Evolutionary conservation across 176 grass and related monocot species (phyloP), one percentile per base, ranked within the genome.

Genomic region (Thinopyrum elongatum): DNA sequence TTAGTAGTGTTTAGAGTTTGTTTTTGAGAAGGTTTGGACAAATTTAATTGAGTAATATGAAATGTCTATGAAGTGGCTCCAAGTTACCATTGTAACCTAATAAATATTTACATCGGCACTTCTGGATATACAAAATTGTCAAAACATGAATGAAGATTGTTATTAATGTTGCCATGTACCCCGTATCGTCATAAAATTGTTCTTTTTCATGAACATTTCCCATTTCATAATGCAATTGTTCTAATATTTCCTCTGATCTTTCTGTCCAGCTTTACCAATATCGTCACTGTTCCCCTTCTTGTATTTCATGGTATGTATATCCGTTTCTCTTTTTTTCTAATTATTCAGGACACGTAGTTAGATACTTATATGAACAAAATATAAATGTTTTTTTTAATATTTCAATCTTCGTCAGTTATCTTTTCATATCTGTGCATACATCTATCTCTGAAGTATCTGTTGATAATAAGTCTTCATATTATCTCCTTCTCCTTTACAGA

Each of bases 231-330:
- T 77, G 26, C 26, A 63, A 73, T 44, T 47, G 70, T 88, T 80
- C 57, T 81, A 57, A 86, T 42, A n/a, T 61, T 31, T 84, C 14
- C 36, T 38, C 65, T 77, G 47, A 28, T 34, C n/a, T 89, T 89
- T 89, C 66, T 57, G 83, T 88, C 80, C 89, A 96, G 94, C 85
- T 81, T 88, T 96, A 65, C 86, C 94, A 65, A 74, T 91, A 81
- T 88, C 89, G 34, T 89, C 84, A 1, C 15, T 95, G 82, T 95
- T 93, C 58, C 91, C 94, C 55, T 96, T 87, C 85, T 60, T 96
- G 65, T 96, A 96, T 81, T 93, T 96, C 87, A 93, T 96, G 94
- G 94, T 93, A 91, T 22, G 87, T 89, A 80, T 69, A 49, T 42
- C 25, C 16, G n/a, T 10, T 78, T 27, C 10, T 65, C 8, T 10